Conservation (phyloP, 2,329 filamentous ascomycete species). For the Aspergillus glaucus region DNA sequence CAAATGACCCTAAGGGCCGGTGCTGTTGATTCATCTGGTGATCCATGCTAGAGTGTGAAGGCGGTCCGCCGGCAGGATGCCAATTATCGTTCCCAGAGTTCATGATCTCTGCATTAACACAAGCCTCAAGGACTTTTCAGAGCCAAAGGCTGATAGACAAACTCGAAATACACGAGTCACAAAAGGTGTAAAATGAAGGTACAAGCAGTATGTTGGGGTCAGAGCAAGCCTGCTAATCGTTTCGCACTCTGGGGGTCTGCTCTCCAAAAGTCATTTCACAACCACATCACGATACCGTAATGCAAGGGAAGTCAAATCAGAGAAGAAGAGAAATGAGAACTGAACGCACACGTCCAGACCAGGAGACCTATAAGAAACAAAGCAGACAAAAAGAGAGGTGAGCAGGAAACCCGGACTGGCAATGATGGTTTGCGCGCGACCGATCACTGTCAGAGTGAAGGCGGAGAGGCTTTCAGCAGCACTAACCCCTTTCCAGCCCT, state of each 20-base stretch:
- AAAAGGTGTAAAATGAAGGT: not conserved
- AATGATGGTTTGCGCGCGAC: constrained; percentile 33
- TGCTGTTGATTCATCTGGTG: constrained; percentile 38
- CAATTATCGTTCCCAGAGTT: constrained; percentile 40
- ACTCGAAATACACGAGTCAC: not conserved
- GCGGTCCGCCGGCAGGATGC: constrained; percentile 35
- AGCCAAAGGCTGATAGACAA: not conserved
- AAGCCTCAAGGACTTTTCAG: not conserved
- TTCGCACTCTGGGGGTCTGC: constrained; percentile 19
- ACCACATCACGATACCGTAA: constrained; percentile 19
- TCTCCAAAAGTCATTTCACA: constrained; percentile 20
- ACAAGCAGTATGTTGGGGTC: constrained; percentile 3
- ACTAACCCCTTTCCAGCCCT: constrained; percentile 20
- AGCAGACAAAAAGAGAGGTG: constrained; percentile 6
- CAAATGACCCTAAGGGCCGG: constrained; percentile 39
- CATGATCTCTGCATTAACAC: constrained; percentile 28
- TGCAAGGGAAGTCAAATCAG: not conserved
- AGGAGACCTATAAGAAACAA: not conserved
- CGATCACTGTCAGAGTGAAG: constrained; percentile 31
- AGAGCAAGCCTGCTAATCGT: constrained; percentile 14
- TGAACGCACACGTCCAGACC: not conserved
- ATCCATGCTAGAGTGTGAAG: constrained; percentile 38
- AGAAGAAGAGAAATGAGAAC: constrained; percentile 1
- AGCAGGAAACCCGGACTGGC: constrained; percentile 11
- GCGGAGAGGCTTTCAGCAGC: constrained; percentile 26